A percentile compares a stretch with the other conserved stretches of the same genome.
Evolutionary conservation across 2,329 filamentous ascomycete species (phyloP).

Genomic region (Chrysoporthe austroafricana): DNA sequence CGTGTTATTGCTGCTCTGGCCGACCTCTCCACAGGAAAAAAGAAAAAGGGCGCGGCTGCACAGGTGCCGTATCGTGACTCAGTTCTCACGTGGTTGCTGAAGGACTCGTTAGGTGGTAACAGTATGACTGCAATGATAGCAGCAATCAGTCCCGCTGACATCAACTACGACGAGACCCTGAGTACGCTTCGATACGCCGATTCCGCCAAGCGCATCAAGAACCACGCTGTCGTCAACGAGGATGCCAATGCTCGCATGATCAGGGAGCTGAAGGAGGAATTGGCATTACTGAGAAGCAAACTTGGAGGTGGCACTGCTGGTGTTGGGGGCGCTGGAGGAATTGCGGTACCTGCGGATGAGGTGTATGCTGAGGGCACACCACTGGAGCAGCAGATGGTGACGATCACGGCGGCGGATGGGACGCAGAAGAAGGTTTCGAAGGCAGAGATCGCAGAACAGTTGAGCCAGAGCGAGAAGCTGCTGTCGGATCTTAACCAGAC

Average conservation of each 20-base stretch:
- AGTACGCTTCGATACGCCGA: slow-evolving; percentile 96
- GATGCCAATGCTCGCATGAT: slow-evolving; percentile 99
- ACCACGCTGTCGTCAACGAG: slow-evolving; percentile 98
- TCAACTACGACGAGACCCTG: slow-evolving; percentile 97
- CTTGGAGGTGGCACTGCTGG: slow-evolving; percentile 60
- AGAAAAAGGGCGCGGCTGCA: slow-evolving; percentile 72
- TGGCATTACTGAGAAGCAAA: slow-evolving; percentile 84
- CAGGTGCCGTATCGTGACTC: slow-evolving; percentile 97
- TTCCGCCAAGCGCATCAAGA: slow-evolving; percentile 99
- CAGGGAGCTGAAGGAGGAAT: slow-evolving; percentile 92
- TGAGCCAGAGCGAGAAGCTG: slow-evolving; percentile 95
- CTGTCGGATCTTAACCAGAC: slow-evolving; percentile 96
- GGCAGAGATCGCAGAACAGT: slow-evolving; percentile 94
- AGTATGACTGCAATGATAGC: slow-evolving; percentile 99
- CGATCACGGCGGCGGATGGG: slow-evolving; percentile 85
- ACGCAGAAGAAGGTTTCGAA: slow-evolving; percentile 94
- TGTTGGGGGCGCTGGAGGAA: slow-evolving; percentile 44
- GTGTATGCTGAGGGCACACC: slow-evolving; percentile 92
- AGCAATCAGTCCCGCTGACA: slow-evolving; percentile 95
- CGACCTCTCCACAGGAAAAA: slow-evolving; percentile 84
- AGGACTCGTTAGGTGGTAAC: slow-evolving; percentile 96
- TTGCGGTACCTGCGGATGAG: slow-evolving; percentile 67
- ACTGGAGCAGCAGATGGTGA: slow-evolving; percentile 93
- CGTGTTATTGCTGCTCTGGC: slow-evolving; percentile 96
- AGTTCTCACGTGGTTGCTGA: slow-evolving; percentile 92